Percentiles rank a stretch among this genome's conserved stretches.
Evolutionary conservation across 768 basidiomycete species (phyloP).

Genomic region (Psilocybe cyanescens): DNA sequence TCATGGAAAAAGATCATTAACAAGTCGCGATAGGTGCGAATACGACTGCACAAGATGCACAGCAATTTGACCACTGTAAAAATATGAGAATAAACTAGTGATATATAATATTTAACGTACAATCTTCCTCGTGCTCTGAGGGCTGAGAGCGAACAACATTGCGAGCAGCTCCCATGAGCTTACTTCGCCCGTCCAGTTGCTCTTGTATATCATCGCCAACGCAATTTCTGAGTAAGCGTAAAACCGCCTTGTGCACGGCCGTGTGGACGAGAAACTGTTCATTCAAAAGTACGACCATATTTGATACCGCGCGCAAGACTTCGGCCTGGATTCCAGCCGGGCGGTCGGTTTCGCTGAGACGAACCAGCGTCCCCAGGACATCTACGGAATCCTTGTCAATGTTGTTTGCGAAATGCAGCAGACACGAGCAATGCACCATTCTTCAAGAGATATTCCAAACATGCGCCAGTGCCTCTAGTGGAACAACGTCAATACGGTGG

Average conservation of each 20-base stretch:
- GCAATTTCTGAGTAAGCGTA: conserved; percentile 83
- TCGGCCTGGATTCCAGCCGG: conserved; percentile 92
- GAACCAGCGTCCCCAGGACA: conserved; percentile 82
- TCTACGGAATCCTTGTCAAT: conserved; percentile 44
- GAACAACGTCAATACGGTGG: conserved; percentile 11
- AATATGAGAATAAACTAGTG: conserved; percentile 4
- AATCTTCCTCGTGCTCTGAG: conserved; percentile 89
- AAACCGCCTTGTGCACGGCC: conserved; percentile 85
- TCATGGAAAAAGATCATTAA: conserved; percentile 98
- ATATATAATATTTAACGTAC: conserved; percentile 45
- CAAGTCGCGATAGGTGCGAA: conserved; percentile 85
- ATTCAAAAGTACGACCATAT: conserved; percentile 90
- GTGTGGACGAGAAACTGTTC: conserved; percentile 94
- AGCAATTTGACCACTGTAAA: conserved; percentile 86
- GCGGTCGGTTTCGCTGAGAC: conserved; percentile 82
- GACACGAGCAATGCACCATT: conserved; percentile 55
- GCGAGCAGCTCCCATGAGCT: conserved; percentile 85
- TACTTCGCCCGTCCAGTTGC: conserved; percentile 75
- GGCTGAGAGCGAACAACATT: conserved; percentile 68
- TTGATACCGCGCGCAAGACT: conserved; percentile 84
- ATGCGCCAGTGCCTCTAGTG: conserved; percentile 80
- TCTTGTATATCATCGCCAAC: conserved; percentile 93
- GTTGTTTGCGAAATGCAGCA: conserved; percentile 3
- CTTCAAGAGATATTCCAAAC: conserved; percentile 90
- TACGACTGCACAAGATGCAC: conserved; percentile 91